phyloP scores from a whole-genome alignment of 768 basidiomycete genomes.

The Tylopilus sp. region DNA sequence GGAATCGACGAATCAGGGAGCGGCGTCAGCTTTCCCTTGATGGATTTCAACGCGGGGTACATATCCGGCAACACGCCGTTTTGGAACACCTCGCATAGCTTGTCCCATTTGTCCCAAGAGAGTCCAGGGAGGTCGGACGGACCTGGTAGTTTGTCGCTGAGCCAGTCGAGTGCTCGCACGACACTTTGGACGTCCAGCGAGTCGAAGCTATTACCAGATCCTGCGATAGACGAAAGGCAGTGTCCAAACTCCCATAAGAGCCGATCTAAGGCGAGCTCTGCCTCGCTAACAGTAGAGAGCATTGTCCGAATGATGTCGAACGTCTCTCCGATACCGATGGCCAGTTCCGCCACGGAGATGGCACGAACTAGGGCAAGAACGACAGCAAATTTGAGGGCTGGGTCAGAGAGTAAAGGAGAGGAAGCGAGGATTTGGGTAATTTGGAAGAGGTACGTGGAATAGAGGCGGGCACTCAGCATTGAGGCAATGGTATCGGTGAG shows the following conservation, averaged over 20 bases:
- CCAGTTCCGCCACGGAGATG: slow-evolving; percentile 22
- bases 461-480: slow-evolving; percentile 47
- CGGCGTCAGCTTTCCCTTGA: slow-evolving; percentile 33
- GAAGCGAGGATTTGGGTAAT: slow-evolving; percentile 35
- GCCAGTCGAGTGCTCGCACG: slow-evolving; percentile 53
- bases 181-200: slow-evolving; percentile 38
- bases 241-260: slow-evolving; percentile 38
- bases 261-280: slow-evolving; percentile 25
- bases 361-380: slow-evolving; percentile 33
- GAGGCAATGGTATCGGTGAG: slow-evolving; percentile 42
- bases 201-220: slow-evolving; percentile 21
- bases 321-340: slow-evolving; percentile 18
- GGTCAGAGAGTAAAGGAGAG: slow-evolving; percentile 20
- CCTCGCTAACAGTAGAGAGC: slow-evolving; percentile 24
- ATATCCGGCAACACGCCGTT: slow-evolving; percentile 27
- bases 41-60: slow-evolving; percentile 30
- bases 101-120: slow-evolving; percentile 42
- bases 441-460: slow-evolving; percentile 42
- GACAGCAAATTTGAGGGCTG: slow-evolving; percentile 34
- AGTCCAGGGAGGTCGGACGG: slow-evolving; percentile 50
- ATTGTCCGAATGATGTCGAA: slow-evolving; percentile 25
- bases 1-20: slow-evolving; percentile 22
- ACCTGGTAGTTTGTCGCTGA: slow-evolving; percentile 42
- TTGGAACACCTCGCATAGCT: slow-evolving; percentile 41
- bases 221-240: slow-evolving; percentile 30